These are phyloP conservation scores for Cicer cuneatum DNA, from an alignment of 306 rosid genomes.

Conservation along the genomic window DNA sequence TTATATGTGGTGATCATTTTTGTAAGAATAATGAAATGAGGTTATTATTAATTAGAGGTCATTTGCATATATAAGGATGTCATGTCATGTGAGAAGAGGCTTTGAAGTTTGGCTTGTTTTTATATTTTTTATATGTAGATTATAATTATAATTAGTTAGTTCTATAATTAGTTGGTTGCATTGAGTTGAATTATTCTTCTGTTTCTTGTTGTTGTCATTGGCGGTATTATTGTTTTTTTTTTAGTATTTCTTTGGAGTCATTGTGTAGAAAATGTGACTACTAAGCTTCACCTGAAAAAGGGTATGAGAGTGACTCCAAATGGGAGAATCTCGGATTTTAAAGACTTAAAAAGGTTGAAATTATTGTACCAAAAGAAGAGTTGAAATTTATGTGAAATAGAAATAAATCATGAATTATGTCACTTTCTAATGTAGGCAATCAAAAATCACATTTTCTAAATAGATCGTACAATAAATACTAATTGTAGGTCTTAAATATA, in stretches of 20 bases:
- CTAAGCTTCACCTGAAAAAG: slow-evolving; percentile 41
- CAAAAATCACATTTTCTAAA: slow-evolving; percentile 3
- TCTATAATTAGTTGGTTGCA: background rate
- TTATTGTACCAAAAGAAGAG: background rate
- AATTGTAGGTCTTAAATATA: too few species aligned
- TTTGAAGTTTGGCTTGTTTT: slow-evolving; percentile 11
- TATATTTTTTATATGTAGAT: background rate
- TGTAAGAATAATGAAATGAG: slow-evolving; percentile 23
- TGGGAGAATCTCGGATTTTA: slow-evolving; percentile 30
- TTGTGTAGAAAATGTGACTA: slow-evolving; percentile 36
- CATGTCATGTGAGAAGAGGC: slow-evolving; percentile 3
- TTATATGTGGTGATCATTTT: slow-evolving; percentile 43
- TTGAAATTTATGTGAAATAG: background rate
- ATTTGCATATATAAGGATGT: slow-evolving; percentile 31
- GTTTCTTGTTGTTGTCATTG: slow-evolving; percentile 24
- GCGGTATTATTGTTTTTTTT: background rate
- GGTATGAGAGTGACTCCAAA: slow-evolving; percentile 48
- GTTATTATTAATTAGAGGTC: slow-evolving; percentile 5
- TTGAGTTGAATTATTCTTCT: slow-evolving; percentile 42
- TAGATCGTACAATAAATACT: background rate
- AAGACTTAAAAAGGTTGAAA: background rate
- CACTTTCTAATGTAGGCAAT: slow-evolving; percentile 23
- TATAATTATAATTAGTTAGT: background rate
- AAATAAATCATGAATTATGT: slow-evolving; percentile 4
- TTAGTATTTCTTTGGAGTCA: background rate